These are phyloP conservation scores for Penicillium sp. DNA, from an alignment of 2,329 filamentous ascomycete species.

Conservation along the genomic window DNA sequence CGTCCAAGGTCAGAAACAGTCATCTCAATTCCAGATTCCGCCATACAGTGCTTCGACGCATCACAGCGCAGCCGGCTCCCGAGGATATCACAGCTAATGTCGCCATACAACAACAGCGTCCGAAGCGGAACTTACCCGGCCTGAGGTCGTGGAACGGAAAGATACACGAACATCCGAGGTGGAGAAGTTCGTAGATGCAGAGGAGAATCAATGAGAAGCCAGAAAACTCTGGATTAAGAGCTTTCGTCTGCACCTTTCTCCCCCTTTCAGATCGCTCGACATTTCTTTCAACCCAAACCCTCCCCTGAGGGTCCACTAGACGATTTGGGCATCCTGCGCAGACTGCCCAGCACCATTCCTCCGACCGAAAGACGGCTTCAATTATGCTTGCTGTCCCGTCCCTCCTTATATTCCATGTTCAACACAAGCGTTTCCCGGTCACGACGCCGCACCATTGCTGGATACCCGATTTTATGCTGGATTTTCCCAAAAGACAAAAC, in stretches of 20 bases:
- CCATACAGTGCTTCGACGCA: constrained; percentile 35
- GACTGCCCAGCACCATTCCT: constrained; percentile 12
- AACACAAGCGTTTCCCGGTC: constrained; percentile 27
- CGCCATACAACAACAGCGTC: constrained; percentile 10
- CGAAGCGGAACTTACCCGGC: constrained; percentile 6
- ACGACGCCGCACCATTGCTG: constrained; percentile 26
- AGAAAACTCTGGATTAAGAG: not conserved
- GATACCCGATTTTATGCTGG: constrained; percentile 35
- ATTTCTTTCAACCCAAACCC: not conserved
- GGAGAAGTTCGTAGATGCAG: constrained; percentile 48
- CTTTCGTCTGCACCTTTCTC: not conserved
- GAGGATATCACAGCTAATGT: constrained; percentile 20
- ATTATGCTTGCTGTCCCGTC: not conserved
- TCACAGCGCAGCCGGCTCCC: constrained; percentile 4
- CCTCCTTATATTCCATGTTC: constrained; percentile 21
- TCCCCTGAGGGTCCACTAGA: constrained; percentile 9
- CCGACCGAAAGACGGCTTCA: not conserved
- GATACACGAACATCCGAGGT: constrained; percentile 42
- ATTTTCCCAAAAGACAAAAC: constrained; percentile 11
- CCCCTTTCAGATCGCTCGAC: not conserved
- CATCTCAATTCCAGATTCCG: constrained; percentile 59
- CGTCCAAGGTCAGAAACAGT: constrained; percentile 69
- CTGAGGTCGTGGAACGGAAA: constrained; percentile 31
- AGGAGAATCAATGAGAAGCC: constrained; percentile 23
- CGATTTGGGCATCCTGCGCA: constrained; percentile 27